Percentiles rank a stretch among this genome's conserved stretches.
phyloP scores from a whole-genome alignment of 1,284 basidiomycete genomes.

The Melanopsichium pennsylvanicum region DNA sequence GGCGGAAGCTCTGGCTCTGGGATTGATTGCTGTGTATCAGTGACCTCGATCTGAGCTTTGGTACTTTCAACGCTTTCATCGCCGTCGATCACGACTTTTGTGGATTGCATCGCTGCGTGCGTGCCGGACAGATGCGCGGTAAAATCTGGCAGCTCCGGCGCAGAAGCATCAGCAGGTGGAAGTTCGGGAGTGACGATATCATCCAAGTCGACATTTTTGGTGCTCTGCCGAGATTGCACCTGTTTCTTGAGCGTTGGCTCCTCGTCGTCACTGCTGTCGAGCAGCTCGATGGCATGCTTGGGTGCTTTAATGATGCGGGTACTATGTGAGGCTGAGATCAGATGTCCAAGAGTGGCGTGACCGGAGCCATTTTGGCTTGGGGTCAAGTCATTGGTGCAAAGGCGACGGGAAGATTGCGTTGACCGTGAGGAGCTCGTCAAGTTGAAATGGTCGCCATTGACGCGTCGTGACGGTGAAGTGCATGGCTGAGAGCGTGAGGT shows the following conservation, averaged over 20 bases:
- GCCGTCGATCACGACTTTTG: not conserved
- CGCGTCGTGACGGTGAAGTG: not conserved
- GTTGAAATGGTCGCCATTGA: not conserved
- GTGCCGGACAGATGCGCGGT: not conserved
- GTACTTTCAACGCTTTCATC: not conserved
- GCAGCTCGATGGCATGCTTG: slow-evolving; percentile 13
- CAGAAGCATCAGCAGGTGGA: slow-evolving; percentile 16
- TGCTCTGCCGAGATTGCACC: not conserved
- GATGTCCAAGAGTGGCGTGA: slow-evolving; percentile 8
- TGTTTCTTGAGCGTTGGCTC: not conserved
- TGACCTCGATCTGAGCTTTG: not conserved
- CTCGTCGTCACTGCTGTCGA: slow-evolving; percentile 30
- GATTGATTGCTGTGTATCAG: not conserved
- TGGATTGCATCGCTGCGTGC: not conserved
- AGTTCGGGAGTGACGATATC: slow-evolving; percentile 26
- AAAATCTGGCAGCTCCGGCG: not conserved
- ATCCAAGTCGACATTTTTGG: slow-evolving; percentile 2
- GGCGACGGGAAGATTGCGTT: not conserved
- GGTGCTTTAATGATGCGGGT: not conserved
- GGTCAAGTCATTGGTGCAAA: not conserved
- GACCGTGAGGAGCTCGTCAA: slow-evolving; percentile 14
- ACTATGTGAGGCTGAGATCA: not conserved
- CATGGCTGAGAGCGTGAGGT: not conserved
- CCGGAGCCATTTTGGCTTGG: not conserved
- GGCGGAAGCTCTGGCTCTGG: slow-evolving; percentile 15